A percentile compares a stretch with the other conserved stretches of the same genome.
These are phyloP conservation scores for Aspergillus sp. DNA, from an alignment of 2,329 filamentous ascomycete species.

Conservation along the genomic window DNA sequence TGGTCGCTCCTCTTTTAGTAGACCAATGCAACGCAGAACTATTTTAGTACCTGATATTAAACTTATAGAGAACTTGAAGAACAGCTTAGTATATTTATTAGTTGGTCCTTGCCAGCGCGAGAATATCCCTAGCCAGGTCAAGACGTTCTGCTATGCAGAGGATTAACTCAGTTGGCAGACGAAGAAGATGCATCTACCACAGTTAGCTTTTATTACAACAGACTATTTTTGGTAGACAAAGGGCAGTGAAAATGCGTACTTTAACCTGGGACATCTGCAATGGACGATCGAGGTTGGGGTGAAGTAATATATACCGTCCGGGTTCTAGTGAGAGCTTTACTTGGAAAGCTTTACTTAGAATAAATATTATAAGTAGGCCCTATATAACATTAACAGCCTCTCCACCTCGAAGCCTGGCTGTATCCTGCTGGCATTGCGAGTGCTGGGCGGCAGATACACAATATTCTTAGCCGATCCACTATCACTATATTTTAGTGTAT, in stretches of 20 bases:
- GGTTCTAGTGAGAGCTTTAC: neutral
- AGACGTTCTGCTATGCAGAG: neutral
- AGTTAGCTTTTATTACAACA: neutral
- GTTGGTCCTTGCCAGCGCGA: neutral
- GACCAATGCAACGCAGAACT: neutral
- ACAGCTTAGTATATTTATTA: neutral
- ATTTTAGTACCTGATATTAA: neutral
- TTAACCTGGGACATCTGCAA: neutral
- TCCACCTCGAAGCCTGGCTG: neutral
- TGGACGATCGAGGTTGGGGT: neutral
- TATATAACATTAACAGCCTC: neutral
- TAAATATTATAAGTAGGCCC: neutral
- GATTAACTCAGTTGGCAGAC: neutral
- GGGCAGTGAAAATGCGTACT: neutral
- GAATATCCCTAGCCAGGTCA: slow-evolving; percentile 1
- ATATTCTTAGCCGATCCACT: neutral
- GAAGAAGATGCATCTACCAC: neutral
- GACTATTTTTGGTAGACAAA: neutral
- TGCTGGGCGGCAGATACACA: neutral
- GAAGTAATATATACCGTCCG: neutral
- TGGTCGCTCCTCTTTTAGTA: neutral
- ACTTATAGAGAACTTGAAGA: neutral
- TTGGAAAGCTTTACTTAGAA: neutral
- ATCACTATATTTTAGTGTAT: neutral
- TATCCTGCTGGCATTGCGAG: neutral